phyloP scores from a whole-genome alignment of 2,329 filamentous ascomycete species.

The Exophiala mesophila region DNA sequence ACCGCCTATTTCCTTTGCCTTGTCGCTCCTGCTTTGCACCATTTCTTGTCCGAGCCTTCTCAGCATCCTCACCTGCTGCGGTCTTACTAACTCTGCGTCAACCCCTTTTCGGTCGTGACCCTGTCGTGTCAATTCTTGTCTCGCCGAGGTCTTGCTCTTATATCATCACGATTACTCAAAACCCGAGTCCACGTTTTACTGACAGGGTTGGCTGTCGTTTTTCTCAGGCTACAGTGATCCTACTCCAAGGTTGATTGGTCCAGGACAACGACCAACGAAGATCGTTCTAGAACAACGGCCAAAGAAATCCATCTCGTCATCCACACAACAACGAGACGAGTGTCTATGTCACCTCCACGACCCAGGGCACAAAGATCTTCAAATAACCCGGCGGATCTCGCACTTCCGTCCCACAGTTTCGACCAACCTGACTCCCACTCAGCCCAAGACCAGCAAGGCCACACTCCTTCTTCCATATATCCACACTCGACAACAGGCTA shows the following conservation, averaged over 20 bases:
- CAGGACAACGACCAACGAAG: not conserved
- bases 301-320: not conserved
- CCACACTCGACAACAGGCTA: slow-evolving; percentile 3
- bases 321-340: slow-evolving; percentile 2
- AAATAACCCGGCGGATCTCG: slow-evolving; percentile 6
- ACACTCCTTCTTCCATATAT: not conserved
- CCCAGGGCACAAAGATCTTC: slow-evolving; percentile 8
- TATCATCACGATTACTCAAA: slow-evolving; percentile 24
- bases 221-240: not conserved
- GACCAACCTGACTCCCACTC: slow-evolving; percentile 5
- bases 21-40: slow-evolving; percentile 6
- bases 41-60: slow-evolving; percentile 7
- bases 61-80: slow-evolving; percentile 14
- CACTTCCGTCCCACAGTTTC: not conserved
- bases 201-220: not conserved
- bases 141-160: slow-evolving; percentile 14
- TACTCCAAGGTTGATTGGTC: not conserved
- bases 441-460: not conserved
- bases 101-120: slow-evolving; percentile 9
- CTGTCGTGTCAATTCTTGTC: slow-evolving; percentile 8
- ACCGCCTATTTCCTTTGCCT: slow-evolving; percentile 9
- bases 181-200: not conserved
- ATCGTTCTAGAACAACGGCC: not conserved
- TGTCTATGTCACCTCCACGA: slow-evolving; percentile 6
- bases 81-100: slow-evolving; percentile 20